Conservation (phyloP, 1,284 basidiomycete genomes). For the Cerioporus squamosus region DNA sequence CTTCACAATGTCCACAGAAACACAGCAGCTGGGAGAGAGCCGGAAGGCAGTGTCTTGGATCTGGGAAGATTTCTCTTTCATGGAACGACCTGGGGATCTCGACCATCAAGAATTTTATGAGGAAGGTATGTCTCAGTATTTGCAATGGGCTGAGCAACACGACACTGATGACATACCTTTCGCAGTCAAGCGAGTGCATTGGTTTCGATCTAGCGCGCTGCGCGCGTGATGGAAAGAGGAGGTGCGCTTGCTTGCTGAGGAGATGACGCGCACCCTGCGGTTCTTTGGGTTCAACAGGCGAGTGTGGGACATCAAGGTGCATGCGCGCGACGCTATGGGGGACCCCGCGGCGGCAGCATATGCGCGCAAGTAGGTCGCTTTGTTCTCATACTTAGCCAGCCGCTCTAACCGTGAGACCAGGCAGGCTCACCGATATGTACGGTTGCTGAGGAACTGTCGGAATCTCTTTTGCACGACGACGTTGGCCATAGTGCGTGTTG, state of each 20-base stretch:
- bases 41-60: conserved; percentile 15
- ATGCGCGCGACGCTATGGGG: conserved; percentile 11
- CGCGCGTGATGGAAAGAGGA: conserved; percentile 14
- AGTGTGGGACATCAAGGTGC: neutral
- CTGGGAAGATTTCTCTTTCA: conserved; percentile 15
- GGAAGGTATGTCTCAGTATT: conserved; percentile 9
- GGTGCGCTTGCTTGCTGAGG: conserved; percentile 7
- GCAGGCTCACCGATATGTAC: neutral
- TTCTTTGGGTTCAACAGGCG: neutral
- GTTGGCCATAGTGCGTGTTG: neutral
- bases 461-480: neutral
- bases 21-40: neutral
- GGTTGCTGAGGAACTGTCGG: neutral
- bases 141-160: too few species aligned
- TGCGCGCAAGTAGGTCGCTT: conserved; percentile 1
- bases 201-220: conserved; percentile 18
- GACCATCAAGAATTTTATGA: conserved; percentile 4
- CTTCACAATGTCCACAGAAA: too few species aligned
- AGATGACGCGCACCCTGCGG: conserved; percentile 13
- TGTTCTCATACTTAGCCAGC: neutral
- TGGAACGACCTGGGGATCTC: conserved; percentile 1
- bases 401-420: neutral
- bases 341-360: conserved; percentile 2
- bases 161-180: neutral
- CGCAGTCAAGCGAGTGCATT: conserved; percentile 14